Base-by-base conservation (phyloP, 2,329 filamentous ascomycete genomes). In the Thielaviopsis euricoi region DNA sequence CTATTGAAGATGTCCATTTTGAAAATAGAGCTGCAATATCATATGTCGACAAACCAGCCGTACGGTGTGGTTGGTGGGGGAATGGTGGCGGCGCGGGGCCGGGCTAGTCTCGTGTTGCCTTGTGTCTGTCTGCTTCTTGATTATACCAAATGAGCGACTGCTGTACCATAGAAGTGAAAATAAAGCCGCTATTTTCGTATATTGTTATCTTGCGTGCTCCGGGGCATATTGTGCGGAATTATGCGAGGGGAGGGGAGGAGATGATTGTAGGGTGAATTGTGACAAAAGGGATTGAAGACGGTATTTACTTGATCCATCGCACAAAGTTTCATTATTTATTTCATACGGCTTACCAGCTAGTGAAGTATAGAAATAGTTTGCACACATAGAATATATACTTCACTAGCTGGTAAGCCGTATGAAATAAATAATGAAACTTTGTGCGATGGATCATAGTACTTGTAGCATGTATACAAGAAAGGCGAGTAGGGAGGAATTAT, bases 141-240 rank as follows among this genome's bases (percentile, higher is more conserved):
- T 19, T 48, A 48, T 48, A 48, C 43, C 43, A 48, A 50, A 26
- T 4, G 21, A 33, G 54, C 43, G 46, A 56, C 54, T 33, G 49
- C 25, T 58, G 46, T 55, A 58, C 37, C 46, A 58, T 58, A 58
- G 52, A 46, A 49, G 37, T 29, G 23, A 56, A 29, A 54, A 55
- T 52, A 58, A 58, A 55, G 25, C 51, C 26, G 37, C 46, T 56
- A 29, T 33, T 55, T 43, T 55, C 43, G 43, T 55, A 21, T 37
- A 22, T 40, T n/a, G 17, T 19, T 25, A 21, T 48, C 6, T 33
- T 37, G 37, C 17, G 17, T 25, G 15, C 17, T 33, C 15, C 19
- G 29, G 26, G 15, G 25, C 12, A 17, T 13, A 13, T 17, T 37
- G 37, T 48, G 53, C 21, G 17, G n/a, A 48, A 48, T 17, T 12